Conservation (phyloP, 2,329 filamentous ascomycete species). For the Immersiporthe knoxdaviesiana region DNA sequence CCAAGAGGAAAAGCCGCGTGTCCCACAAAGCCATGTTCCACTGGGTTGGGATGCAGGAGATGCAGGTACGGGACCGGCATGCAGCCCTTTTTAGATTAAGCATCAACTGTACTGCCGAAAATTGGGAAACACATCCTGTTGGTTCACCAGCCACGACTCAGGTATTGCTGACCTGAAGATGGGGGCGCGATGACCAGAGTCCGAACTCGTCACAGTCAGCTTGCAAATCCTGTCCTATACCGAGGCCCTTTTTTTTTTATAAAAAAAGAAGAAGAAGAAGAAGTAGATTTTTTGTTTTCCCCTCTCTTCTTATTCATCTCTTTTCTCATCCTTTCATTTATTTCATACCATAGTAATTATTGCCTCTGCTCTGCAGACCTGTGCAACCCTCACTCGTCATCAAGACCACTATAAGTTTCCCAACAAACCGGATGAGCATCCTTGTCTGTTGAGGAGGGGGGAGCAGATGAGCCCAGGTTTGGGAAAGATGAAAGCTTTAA, state of each 20-base stretch:
- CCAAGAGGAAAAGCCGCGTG: too few relatives aligned
- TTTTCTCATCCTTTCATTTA: not conserved
- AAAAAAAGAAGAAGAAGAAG: too few relatives aligned
- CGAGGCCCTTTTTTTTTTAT: not conserved
- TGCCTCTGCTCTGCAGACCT: not conserved
- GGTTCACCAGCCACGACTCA: not conserved
- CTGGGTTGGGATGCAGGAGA: not conserved
- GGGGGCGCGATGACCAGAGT: not conserved
- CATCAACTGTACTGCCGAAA: not conserved
- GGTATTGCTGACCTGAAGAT: not conserved
- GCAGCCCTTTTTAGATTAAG: not conserved
- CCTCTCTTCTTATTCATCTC: not conserved
- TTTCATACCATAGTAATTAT: not conserved
- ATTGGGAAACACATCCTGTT: not conserved
- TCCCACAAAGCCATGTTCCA: too few relatives aligned
- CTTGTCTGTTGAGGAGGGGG: not conserved
- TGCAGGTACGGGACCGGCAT: not conserved
- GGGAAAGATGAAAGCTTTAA: not conserved
- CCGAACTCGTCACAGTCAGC: not conserved
- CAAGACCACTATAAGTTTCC: not conserved
- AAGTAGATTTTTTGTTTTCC: too few relatives aligned
- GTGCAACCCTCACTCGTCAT: not conserved
- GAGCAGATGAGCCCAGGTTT: not conserved
- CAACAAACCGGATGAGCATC: not conserved
- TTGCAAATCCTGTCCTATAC: not conserved